Percentiles rank a stretch among this genome's conserved stretches.
These are phyloP conservation scores for Allium fistulosum DNA, from an alignment of 106 monocot genomes.

Conservation along the genomic window DNA sequence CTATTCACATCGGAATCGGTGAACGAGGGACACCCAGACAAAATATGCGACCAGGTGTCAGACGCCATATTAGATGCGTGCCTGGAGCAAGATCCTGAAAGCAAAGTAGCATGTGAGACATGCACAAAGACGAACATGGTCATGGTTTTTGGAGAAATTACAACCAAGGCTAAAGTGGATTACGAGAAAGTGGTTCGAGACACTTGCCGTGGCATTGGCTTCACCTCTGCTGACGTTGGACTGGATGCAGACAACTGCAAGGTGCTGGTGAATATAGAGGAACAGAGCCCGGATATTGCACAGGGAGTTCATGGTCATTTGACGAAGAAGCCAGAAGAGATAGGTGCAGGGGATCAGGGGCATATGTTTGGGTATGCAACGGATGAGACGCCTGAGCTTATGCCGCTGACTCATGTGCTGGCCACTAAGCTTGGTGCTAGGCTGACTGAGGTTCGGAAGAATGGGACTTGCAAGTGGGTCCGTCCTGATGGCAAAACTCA, in stretches of 20 bases:
- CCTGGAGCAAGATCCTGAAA: conserved; percentile 14
- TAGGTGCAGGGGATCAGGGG: conserved; percentile 13
- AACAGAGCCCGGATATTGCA: conserved; percentile 17
- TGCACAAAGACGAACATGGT: conserved; percentile 21
- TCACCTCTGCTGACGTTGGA: conserved; percentile 4
- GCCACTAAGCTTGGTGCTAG: conserved; percentile 11
- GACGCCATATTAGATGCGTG: conserved; percentile 20
- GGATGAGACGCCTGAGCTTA: conserved; percentile 16
- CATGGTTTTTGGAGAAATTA: conserved; percentile 19
- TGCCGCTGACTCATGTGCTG: conserved; percentile 16
- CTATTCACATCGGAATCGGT: conserved; percentile 16
- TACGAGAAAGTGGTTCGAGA: conserved; percentile 13
- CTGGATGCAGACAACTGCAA: conserved; percentile 13
- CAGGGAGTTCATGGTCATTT: conserved; percentile 16
- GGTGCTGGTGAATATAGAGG: conserved; percentile 10
- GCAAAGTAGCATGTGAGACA: conserved; percentile 24
- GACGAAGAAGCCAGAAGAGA: conserved; percentile 11
- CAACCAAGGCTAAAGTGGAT: conserved; percentile 7
- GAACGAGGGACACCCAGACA: conserved; percentile 14
- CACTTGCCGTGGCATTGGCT: conserved; percentile 10
- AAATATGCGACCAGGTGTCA: conserved; percentile 17
- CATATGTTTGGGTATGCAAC: conserved; percentile 18
- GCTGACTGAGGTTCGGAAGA: conserved; percentile 7
- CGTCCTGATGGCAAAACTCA: conserved; percentile 19
- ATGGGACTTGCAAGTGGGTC: conserved; percentile 9